Conservation (phyloP, 164 flowering plant species). For the Sedum album region DNA sequence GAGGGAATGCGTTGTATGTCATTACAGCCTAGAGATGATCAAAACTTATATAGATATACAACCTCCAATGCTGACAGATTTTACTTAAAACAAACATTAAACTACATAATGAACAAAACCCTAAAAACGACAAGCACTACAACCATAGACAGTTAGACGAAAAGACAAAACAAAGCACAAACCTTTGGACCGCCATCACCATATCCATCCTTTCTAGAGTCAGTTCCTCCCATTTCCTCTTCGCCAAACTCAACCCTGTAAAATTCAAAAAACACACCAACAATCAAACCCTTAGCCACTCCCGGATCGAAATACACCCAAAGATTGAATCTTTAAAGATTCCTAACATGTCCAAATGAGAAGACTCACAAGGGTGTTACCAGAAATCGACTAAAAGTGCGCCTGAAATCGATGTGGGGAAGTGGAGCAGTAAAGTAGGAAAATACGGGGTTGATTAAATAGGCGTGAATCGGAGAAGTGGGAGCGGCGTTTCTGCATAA, state of each 20-base stretch:
- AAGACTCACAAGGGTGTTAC: not conserved
- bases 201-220: not conserved
- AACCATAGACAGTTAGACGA: not conserved
- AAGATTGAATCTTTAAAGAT: not conserved
- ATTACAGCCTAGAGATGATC: no score
- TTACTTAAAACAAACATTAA: not conserved
- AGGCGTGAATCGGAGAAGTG: not conserved
- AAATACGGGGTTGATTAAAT: not conserved
- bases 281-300: not conserved
- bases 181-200: not conserved
- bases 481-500: slow-evolving; percentile 2
- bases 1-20: no score
- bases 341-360: not conserved
- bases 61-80: not conserved
- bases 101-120: not conserved
- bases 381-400: not conserved
- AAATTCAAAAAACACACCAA: not conserved
- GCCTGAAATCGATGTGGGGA: not conserved
- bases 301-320: not conserved
- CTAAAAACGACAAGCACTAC: not conserved
- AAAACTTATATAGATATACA: not conserved
- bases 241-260: not conserved
- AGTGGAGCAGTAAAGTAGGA: not conserved
- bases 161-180: not conserved
- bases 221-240: slow-evolving; percentile 3